Evolutionary conservation across 2,329 filamentous ascomycete species (phyloP), one percentile per base, ranked within the genome.

Genomic region (Conoideocrella luteorostrata): DNA sequence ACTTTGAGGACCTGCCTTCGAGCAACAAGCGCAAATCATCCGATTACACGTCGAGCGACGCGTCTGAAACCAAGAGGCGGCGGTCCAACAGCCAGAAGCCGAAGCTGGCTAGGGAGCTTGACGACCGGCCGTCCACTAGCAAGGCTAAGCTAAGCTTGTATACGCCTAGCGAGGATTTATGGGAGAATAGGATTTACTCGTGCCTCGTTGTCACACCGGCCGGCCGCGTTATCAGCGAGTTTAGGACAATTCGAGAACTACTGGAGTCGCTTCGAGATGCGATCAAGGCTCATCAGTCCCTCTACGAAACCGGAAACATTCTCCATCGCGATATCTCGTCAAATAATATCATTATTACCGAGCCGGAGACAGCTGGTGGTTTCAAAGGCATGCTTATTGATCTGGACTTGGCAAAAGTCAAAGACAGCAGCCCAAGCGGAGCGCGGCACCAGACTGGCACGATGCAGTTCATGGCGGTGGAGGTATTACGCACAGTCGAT

Each of bases 401-500:
- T 5, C 45, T 57, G 7, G 51, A 52, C 22, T n/a, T 46, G 1
- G 48, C 47, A 2, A 42, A 39, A 11, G 46, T 46, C 30, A 22
- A 56, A 13, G 53, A 51, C 39, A 45, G 46, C 13, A 46, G 52
- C 2, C 51, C 42, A 7, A 52, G 55, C 43, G 46, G 55, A 39
- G 55, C 47, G 23, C 30, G 53, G 47, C 36, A 64, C 46, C 46
- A 47, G 34, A 52, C 50, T 22, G 57, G 60, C 30, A 64, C 53
- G 23, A 56, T 60, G 48, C 48, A 59, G 35, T 64, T 62, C 37
- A 66, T 65, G 54, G 61, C 57, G 0, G 55, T 63, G 24, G 56
- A 61, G 40, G 58, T 67, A 9, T 46, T 67, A 7, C 39, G 49
- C n/a, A 51, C 47, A 7, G 46, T 50, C 4, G 46, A 53, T 24